phyloP scores from a whole-genome alignment of 257 asterid genomes.

The Nicotiana obtusifolia region DNA sequence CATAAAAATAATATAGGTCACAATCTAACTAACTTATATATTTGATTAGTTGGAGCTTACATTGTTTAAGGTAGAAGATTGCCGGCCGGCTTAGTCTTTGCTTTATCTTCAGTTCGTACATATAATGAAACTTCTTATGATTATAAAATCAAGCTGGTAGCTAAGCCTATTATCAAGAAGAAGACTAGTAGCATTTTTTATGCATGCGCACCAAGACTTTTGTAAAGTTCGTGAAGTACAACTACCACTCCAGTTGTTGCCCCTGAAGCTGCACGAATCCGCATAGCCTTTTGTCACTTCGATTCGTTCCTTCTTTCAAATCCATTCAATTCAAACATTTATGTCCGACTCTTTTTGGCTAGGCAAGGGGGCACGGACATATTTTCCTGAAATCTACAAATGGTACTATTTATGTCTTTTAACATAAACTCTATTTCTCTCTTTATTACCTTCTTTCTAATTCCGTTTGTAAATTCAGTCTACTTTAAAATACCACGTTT shows the following conservation, averaged over 20 bases:
- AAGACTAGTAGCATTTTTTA: not conserved
- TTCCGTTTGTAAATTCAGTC: constrained; percentile 11
- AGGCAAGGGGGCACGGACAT: not conserved
- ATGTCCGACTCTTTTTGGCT: not conserved
- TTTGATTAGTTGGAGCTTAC: not conserved
- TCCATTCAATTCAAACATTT: no score
- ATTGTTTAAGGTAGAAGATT: constrained; percentile 3
- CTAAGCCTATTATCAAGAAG: not conserved
- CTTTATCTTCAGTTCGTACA: not conserved
- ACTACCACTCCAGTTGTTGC: not conserved
- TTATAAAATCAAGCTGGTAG: not conserved
- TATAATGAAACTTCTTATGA: not conserved
- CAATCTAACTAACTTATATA: not conserved
- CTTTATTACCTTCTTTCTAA: not conserved
- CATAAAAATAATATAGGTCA: not conserved
- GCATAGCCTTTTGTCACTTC: not conserved
- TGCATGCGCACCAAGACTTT: not conserved
- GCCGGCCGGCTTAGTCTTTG: not conserved
- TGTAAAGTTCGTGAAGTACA: not conserved
- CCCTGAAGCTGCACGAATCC: not conserved
- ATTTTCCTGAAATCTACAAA: not conserved
- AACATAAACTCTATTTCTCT: not conserved
- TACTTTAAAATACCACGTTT: constrained; percentile 18
- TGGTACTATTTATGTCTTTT: not conserved
- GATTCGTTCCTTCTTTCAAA: not conserved